These are phyloP conservation scores for Flaveria robusta DNA, from an alignment of 129 eudicot species.

Conservation along the genomic window DNA sequence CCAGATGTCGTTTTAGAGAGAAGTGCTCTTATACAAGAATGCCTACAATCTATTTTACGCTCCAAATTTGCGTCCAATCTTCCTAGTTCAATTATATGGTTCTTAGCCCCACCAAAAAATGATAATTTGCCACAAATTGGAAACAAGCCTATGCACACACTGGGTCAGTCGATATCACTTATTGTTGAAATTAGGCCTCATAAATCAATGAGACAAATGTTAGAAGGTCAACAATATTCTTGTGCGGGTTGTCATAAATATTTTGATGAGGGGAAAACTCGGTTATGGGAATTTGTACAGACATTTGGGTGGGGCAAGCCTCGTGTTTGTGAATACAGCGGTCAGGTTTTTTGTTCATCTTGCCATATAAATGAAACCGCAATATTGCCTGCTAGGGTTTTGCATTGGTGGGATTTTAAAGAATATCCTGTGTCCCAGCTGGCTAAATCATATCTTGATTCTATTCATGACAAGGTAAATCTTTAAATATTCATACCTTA, in stretches of 20 bases:
- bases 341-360: slow-evolving; percentile 82
- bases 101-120: slow-evolving; percentile 62
- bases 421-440: slow-evolving; percentile 84
- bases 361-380: slow-evolving; percentile 89
- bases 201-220: slow-evolving; percentile 68
- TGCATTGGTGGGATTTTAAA: slow-evolving; percentile 93
- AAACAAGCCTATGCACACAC: slow-evolving; percentile 31
- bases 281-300: slow-evolving; percentile 64
- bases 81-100: slow-evolving; percentile 53
- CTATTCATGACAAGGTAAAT: slow-evolving; percentile 84
- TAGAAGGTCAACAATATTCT: slow-evolving; percentile 78
- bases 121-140: slow-evolving; percentile 32
- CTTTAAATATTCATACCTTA: slow-evolving; percentile 14
- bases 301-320: slow-evolving; percentile 94
- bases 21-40: slow-evolving; percentile 82
- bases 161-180: slow-evolving; percentile 84
- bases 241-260: slow-evolving; percentile 87
- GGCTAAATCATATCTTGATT: slow-evolving; percentile 88
- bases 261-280: slow-evolving; percentile 83
- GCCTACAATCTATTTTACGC: slow-evolving; percentile 66
- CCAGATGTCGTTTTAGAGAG: slow-evolving; percentile 74
- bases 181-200: slow-evolving; percentile 58
- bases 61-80: slow-evolving; percentile 43
- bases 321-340: slow-evolving; percentile 86
- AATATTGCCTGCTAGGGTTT: slow-evolving; percentile 87